Percentiles rank a stretch among this genome's conserved stretches.
These are phyloP conservation scores for Apodospora peruviana DNA, from an alignment of 495 filamentous ascomycete genomes.

Conservation along the genomic window DNA sequence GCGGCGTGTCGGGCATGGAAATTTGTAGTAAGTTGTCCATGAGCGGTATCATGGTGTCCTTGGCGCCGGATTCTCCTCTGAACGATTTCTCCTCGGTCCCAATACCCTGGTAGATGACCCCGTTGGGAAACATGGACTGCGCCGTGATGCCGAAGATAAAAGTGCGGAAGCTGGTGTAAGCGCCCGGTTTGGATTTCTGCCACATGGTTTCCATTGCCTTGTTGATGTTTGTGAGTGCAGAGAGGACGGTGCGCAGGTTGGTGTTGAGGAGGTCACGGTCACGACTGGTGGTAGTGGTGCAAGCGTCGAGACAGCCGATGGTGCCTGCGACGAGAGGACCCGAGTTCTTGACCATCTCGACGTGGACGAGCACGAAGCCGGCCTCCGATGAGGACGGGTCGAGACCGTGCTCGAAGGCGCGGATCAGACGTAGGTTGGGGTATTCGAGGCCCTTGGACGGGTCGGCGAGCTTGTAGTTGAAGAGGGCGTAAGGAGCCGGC, in stretches of 20 bases:
- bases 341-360: conserved; percentile 80
- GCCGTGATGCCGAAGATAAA: conserved; percentile 92
- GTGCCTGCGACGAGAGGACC: conserved; percentile 64
- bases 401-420: conserved; percentile 81
- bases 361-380: conserved; percentile 78
- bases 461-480: conserved; percentile 74
- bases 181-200: conserved; percentile 67
- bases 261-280: conserved; percentile 53
- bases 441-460: conserved; percentile 62
- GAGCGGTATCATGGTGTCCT: conserved; percentile 82
- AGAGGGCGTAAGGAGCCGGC: conserved; percentile 86
- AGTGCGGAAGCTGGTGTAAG: conserved; percentile 80
- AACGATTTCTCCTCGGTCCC: conserved; percentile 64
- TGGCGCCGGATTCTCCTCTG: conserved; percentile 84
- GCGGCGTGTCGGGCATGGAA: conserved; percentile 73
- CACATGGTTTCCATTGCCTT: conserved; percentile 84
- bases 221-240: conserved; percentile 66
- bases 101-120: conserved; percentile 81
- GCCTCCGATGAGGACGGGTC: conserved; percentile 85
- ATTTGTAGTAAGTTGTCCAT: conserved; percentile 78
- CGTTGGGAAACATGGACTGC: conserved; percentile 87
- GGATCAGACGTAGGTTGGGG: conserved; percentile 75
- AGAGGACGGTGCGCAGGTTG: conserved; percentile 55
- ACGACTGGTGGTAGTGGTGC: conserved; percentile 29
- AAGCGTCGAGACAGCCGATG: conserved; percentile 56